Base-by-base conservation (phyloP, 2,329 filamentous ascomycete species). In the Monilinia polystroma region DNA sequence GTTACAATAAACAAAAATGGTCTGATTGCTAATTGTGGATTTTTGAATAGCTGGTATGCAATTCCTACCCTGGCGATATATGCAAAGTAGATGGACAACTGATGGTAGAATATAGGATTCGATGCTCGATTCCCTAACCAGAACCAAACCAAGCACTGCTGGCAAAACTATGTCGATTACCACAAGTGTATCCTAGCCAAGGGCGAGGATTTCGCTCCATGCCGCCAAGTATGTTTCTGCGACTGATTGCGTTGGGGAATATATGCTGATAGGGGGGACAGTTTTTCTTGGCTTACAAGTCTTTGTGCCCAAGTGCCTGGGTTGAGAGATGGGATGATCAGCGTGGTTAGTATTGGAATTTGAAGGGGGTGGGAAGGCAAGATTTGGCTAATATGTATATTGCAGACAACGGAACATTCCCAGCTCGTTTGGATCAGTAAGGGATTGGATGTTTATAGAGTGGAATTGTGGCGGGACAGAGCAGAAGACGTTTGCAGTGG, bases 141-240 rank as follows among this genome's bases (percentile, higher is more conserved):
- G 85, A 99, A 99, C 85, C 92, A 95, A 85, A 90, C 93, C 83
- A 97, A 97, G 90, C 93, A 99, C 88, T 99, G 95, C 92, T 99
- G 95, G 95, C 96, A 99, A 82, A 99, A 99, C 88, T 99, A 99
- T 84, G 95, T 99, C 84, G 95, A 99, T 83, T 98, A 99, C 87
- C 92, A 99, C 89, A 99, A 99, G 88, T 99, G 95, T 86, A 93
- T 97, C 82, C 85, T 90, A 79, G 94, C 93, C 83, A 98, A 98
- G 88, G 94, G 94, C 82, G 94, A 98, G 85, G 93, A 97, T 79
- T 98, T 98, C 81, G 90, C 91, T 76, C 94, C 94, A 73, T 98
- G 94, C 90, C 90, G 89, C 78, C 93, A 97, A 90, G 93, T 97
- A 89, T 73, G 80, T 62, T n/a, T 59, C 63, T 54, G 73, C 70